Evolutionary conservation across 2,329 filamentous ascomycete genomes (phyloP).

Genomic region (Fusarium mundagurra): DNA sequence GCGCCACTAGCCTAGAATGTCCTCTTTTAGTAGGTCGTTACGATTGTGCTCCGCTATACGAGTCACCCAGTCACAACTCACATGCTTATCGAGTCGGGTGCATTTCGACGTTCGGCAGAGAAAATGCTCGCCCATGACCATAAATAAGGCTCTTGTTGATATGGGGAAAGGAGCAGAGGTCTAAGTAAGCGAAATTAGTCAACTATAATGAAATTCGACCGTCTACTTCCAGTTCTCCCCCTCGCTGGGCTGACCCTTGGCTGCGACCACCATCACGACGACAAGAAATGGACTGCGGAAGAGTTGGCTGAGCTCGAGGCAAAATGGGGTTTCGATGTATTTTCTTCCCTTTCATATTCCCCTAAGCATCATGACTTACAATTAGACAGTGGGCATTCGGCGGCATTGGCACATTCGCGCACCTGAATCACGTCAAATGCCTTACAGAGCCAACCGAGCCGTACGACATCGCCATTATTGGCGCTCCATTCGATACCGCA

Average conservation of each 20-base stretch:
- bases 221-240: constrained; percentile 17
- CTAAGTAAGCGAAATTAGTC: neutral
- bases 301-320: constrained; percentile 62
- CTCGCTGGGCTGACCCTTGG: constrained; percentile 38
- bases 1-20: neutral
- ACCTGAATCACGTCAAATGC: constrained; percentile 75
- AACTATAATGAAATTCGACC: neutral
- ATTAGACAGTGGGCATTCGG: constrained; percentile 61
- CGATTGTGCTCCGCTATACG: neutral
- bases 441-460: constrained; percentile 69
- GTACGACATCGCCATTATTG: constrained; percentile 78
- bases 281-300: constrained; percentile 59
- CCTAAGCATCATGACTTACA: neutral
- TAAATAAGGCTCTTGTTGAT: neutral
- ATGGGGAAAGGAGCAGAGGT: accelerated
- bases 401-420: constrained; percentile 80
- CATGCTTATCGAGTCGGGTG: neutral
- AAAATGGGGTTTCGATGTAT: constrained; percentile 68
- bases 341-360: neutral
- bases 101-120: accelerated
- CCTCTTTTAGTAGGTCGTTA: neutral
- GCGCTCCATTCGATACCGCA: constrained; percentile 78
- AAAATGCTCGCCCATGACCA: accelerated
- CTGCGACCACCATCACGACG: constrained; percentile 47
- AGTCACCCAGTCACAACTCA: neutral